Evolutionary conservation across 345 rosid genomes (phyloP), one percentile per base, ranked within the genome.

Genomic region (Trapa bicornis): DNA sequence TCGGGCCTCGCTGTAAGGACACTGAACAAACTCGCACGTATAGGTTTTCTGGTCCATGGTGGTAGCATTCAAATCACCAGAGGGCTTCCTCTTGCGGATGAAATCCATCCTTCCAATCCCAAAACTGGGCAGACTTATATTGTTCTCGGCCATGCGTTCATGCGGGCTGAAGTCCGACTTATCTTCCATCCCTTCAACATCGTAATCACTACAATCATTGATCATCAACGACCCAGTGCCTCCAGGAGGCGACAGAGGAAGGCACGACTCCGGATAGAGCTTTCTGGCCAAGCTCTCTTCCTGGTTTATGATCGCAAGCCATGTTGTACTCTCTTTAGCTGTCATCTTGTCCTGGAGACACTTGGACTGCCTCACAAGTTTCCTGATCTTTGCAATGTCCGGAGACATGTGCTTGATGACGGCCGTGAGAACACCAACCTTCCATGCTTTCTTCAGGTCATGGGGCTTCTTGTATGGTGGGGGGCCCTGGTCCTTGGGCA

Each of bases 391-490:
- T 50, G 77, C 80, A 62, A 87, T 84, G 45, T 88, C 91, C 6
- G 91, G 87, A 47, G 83, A 87, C 89, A 93, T 87, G 65, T 93
- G 97, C 77, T 86, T 90, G 47, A 93, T 87, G 6, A 93, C 86
- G 4, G 91, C 91, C 0, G 92, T 85, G 61, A 93, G 80, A 37
- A 93, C 88, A 42, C 98, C 97, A 39, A 90, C 96, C 72, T 93
- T 93, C 98, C 97, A 90, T 0, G 92, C 79, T 80, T 93, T 93
- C 81, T 93, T 93, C 79, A 93, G 81, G 73, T 91, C 98, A 71
- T 91, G 98, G 74, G 97, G 98, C 80, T 93, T 93, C 91, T 87
- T 93, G 80, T 93, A 93, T 66, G 97, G 97, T 5, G 96, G 98
- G 63, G 95, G 73, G n/a, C 88, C 82, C 53, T 74, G 87, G 11